Percentiles rank a stretch among this genome's conserved stretches.
These are phyloP conservation scores for Gracilariopsis chorda DNA, from an alignment of 23 red algal genomes.

Conservation along the genomic window DNA sequence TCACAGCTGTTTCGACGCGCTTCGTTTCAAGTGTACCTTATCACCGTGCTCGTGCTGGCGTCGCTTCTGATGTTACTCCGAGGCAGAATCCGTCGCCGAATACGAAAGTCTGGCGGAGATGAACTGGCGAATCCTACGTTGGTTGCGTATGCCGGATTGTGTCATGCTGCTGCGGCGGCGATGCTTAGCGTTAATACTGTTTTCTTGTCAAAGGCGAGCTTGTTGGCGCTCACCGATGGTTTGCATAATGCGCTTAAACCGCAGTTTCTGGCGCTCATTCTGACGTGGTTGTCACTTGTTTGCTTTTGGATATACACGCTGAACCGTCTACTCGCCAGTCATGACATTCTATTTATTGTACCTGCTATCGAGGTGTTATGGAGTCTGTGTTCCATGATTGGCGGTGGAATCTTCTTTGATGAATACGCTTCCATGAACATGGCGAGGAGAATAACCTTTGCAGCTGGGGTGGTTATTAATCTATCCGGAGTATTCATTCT, in stretches of 20 bases:
- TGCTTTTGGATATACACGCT: constrained; percentile 81
- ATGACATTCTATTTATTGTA: constrained; percentile 80
- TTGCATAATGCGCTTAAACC: constrained; percentile 55
- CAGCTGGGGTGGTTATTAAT: constrained; percentile 52
- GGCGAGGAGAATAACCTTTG: constrained; percentile 30
- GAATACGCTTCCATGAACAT: constrained; percentile 54
- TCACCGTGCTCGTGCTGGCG: constrained; percentile 23
- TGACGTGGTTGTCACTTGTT: constrained; percentile 49
- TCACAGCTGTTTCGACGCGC: constrained; percentile 36
- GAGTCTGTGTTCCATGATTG: constrained; percentile 70
- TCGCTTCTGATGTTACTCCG: constrained; percentile 29
- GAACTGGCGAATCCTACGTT: constrained; percentile 47
- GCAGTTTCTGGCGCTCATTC: constrained; percentile 45
- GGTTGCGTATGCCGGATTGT: constrained; percentile 58
- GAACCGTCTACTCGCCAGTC: constrained; percentile 55
- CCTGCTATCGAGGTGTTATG: constrained; percentile 78
- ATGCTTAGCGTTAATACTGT: constrained; percentile 77
- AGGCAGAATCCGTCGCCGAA: background rate
- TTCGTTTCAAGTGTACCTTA: constrained; percentile 51
- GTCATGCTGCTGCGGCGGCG: constrained; percentile 55
- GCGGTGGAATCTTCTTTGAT: constrained; percentile 78
- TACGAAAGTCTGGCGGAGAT: constrained; percentile 41
- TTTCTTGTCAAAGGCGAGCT: constrained; percentile 53
- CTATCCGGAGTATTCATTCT: constrained; percentile 53
- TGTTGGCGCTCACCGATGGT: constrained; percentile 65